Base-by-base conservation (phyloP, 345 rosid species). In the Combretum micranthum region DNA sequence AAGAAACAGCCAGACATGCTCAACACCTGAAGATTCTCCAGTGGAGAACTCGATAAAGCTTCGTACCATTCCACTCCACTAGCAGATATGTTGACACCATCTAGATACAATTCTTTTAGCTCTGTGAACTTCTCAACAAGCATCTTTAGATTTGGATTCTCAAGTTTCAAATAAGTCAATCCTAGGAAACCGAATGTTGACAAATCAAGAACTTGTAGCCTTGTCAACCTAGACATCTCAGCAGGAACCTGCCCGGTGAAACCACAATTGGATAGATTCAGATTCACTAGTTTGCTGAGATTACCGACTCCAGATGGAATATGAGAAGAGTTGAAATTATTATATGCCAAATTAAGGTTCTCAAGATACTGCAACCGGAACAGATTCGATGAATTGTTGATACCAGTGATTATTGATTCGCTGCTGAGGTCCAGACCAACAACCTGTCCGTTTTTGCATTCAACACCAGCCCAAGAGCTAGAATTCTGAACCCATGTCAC, bases 191-290 rank as follows among this genome's bases (percentile, higher is more conserved):
- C 2, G 4, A 2, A 0, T 14, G 20, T 0, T 20, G 80, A 78
- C 25, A 74, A 50, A 52, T 75, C 83, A 2, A 78, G 83, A 25
- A 60, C 42, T 4, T 63, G 67, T 69, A 78, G 56, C 37, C 53
- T 64, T 15, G 59, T 49, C 65, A 67, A 11, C 1, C 2, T 4
- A 2, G 80, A 75, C 49, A 82, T 57, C n/a, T 14, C 61, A 23
- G 12, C 2, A 0, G 84, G 82, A 52, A 82, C 25, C 51, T 75
- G 80, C 4, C 78, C 80, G 2, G 3, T n/a, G 18, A 76, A 68
- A 18, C 78, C 79, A 17, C 80, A 68, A 50, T 60, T 68, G 0
- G 84, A 82, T 50, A 82, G 54, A 57, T 81, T 81, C 25, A 81
- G 65, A 52, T 68, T 9, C 11, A 8, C 23, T 59, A 83, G 44